Conservation (phyloP, 1,284 basidiomycete genomes). For the Thelephora terrestris region DNA sequence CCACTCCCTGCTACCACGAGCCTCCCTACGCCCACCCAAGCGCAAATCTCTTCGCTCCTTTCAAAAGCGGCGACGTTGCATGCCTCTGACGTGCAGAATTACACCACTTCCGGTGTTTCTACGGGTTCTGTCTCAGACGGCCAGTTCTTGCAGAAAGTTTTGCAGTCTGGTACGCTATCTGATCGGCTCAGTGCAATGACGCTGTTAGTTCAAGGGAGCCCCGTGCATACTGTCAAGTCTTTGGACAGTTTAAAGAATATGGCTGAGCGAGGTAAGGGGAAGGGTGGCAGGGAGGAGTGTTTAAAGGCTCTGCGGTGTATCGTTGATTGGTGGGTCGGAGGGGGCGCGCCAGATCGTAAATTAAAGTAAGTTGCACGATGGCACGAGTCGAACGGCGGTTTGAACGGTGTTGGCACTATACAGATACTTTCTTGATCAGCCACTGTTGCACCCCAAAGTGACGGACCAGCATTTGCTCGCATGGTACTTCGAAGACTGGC, state of each 20-base stretch:
- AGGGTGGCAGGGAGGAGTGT: slow-evolving; percentile 86
- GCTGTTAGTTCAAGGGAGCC: slow-evolving; percentile 84
- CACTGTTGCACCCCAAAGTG: slow-evolving; percentile 53
- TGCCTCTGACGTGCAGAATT: slow-evolving; percentile 36
- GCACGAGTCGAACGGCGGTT: not conserved
- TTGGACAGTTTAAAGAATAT: slow-evolving; percentile 69
- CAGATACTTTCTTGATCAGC: slow-evolving; percentile 92
- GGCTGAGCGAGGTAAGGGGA: slow-evolving; percentile 67
- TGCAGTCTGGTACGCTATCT: slow-evolving; percentile 83
- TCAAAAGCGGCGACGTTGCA: slow-evolving; percentile 44
- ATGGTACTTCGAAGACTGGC: slow-evolving; percentile 95
- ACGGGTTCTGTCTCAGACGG: slow-evolving; percentile 54
- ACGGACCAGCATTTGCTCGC: slow-evolving; percentile 71
- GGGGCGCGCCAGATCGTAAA: slow-evolving; percentile 74
- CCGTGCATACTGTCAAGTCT: slow-evolving; percentile 81
- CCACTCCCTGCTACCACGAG: slow-evolving; percentile 18
- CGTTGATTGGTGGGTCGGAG: slow-evolving; percentile 95
- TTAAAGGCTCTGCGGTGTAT: slow-evolving; percentile 85
- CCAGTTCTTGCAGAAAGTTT: slow-evolving; percentile 75
- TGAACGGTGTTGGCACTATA: not conserved
- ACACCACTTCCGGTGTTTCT: slow-evolving; percentile 30
- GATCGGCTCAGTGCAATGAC: slow-evolving; percentile 92
- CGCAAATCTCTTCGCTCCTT: slow-evolving; percentile 35
- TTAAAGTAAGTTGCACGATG: slow-evolving; percentile 50
- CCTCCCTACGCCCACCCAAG: slow-evolving; percentile 27